Percentiles rank a stretch among this genome's conserved stretches.
These are phyloP conservation scores for Fusarium coicis DNA, from an alignment of 2,329 filamentous ascomycete species.

Conservation along the genomic window DNA sequence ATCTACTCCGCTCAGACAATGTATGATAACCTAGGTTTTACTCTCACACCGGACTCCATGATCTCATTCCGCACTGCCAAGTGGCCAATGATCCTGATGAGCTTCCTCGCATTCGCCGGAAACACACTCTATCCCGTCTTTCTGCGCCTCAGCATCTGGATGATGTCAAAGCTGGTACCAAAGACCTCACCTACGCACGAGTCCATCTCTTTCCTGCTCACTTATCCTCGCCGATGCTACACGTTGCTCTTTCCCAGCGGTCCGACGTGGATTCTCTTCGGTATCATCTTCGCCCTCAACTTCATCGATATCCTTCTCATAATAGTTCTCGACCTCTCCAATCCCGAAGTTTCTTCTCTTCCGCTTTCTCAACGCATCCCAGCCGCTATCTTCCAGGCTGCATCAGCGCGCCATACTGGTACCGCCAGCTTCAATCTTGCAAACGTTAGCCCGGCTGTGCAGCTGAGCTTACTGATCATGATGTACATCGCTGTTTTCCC, in stretches of 20 bases:
- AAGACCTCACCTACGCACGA: conserved; percentile 51
- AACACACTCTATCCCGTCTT: conserved; percentile 68
- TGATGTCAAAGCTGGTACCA: conserved; percentile 58
- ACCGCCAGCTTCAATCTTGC: conserved; percentile 62
- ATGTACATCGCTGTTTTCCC: conserved; percentile 73
- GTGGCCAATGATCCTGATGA: conserved; percentile 58
- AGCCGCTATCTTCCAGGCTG: conserved; percentile 68
- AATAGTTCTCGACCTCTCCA: conserved; percentile 60
- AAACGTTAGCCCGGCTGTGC: conserved; percentile 62
- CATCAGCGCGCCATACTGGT: conserved; percentile 57
- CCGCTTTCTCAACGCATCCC: conserved; percentile 56
- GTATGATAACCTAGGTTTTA: conserved; percentile 61
- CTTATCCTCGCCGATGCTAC: conserved; percentile 71
- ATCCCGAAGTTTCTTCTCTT: conserved; percentile 54
- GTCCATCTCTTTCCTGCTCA: conserved; percentile 65
- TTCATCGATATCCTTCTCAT: conserved; percentile 66
- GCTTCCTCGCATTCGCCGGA: conserved; percentile 60
- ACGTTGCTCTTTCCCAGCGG: conserved; percentile 68
- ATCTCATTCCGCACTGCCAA: conserved; percentile 57
- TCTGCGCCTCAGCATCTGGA: conserved; percentile 67
- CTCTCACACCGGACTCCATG: conserved; percentile 64
- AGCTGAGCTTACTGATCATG: conserved; percentile 69
- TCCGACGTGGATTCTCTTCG: conserved; percentile 68
- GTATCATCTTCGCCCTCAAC: conserved; percentile 62
- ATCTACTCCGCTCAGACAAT: conserved; percentile 63